Percentiles rank a stretch among this genome's conserved stretches.
These are phyloP conservation scores for Paramecium pentaurelia DNA, from an alignment of 73 alveolate genomes.

Conservation along the genomic window DNA sequence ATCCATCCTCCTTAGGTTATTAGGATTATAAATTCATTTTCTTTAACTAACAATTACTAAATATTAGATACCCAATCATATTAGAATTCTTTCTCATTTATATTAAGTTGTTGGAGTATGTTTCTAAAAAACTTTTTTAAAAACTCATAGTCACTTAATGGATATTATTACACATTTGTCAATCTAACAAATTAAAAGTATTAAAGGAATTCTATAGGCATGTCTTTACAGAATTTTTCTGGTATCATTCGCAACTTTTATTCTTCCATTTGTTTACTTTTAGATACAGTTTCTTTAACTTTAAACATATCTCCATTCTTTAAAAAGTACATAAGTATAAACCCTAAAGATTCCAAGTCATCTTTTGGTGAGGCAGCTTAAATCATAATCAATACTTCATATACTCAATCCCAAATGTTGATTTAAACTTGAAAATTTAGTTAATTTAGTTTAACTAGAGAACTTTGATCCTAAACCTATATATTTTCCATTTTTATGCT, in stretches of 20 bases:
- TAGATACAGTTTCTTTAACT: background rate
- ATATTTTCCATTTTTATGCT: conserved; percentile 50
- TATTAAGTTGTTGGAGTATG: background rate
- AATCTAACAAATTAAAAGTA: conserved; percentile 16
- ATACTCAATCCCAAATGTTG: conserved; percentile 55
- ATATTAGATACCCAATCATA: conserved; percentile 49
- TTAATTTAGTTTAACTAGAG: background rate
- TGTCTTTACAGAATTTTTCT: conserved; percentile 38
- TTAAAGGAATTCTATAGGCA: conserved; percentile 44
- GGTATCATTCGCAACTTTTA: conserved; percentile 49
- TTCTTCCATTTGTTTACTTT: conserved; percentile 49
- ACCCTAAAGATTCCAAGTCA: conserved; percentile 53
- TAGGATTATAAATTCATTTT: background rate
- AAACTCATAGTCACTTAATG: conserved; percentile 41
- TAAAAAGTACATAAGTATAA: conserved; percentile 34
- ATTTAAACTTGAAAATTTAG: conserved; percentile 41
- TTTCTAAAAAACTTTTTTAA: conserved; percentile 38
- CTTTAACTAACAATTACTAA: background rate
- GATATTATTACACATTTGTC: conserved; percentile 15
- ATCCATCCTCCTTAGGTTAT: background rate
- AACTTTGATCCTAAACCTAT: background rate
- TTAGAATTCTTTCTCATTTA: conserved; percentile 27
- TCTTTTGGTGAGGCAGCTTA: conserved; percentile 56
- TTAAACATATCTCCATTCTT: conserved; percentile 47
- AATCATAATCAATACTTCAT: background rate